Evolutionary conservation across 2,329 filamentous ascomycete genomes (phyloP).

Genomic region (Waltergamsia citrina): DNA sequence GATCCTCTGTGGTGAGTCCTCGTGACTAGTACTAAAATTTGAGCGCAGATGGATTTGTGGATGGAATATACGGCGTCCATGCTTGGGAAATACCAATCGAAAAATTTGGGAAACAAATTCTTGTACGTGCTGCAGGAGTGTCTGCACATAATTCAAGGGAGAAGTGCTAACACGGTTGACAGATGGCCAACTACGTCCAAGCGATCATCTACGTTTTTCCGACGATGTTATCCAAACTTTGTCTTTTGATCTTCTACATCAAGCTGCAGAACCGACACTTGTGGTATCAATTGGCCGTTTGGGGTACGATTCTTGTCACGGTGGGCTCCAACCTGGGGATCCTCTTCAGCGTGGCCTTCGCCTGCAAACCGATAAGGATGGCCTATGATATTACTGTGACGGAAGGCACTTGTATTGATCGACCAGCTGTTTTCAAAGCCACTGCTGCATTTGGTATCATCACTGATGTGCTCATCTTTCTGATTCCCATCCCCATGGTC

Average conservation of each 20-base stretch:
- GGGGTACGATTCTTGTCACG: constrained; percentile 16
- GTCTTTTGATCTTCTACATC: constrained; percentile 27
- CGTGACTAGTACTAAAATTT: no score
- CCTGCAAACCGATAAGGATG: constrained; percentile 2
- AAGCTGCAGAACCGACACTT: constrained; percentile 22
- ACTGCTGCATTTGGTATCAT: constrained; percentile 1
- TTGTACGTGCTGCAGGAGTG: constrained; percentile 17
- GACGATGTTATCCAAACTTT: constrained; percentile 24
- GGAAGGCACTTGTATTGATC: constrained; percentile 2
- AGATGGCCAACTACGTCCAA: no score
- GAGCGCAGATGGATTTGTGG: neutral
- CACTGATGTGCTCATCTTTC: constrained; percentile 2
- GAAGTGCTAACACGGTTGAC: no score
- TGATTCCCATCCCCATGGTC: constrained; percentile 1
- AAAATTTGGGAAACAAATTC: constrained; percentile 14
- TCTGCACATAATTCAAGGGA: no score
- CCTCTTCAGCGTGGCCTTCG: constrained; percentile 11
- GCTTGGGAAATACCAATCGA: constrained; percentile 18
- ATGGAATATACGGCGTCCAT: constrained; percentile 13
- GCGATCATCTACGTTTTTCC: constrained; percentile 18
- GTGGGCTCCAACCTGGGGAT: constrained; percentile 19
- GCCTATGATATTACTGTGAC: constrained; percentile 1
- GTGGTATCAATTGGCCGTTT: constrained; percentile 20
- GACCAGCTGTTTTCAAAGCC: constrained; percentile 2
- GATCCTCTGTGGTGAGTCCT: no score